Evolutionary conservation across 441 rosid genomes (phyloP).

Genomic region (Heliophila coronopifolia): DNA sequence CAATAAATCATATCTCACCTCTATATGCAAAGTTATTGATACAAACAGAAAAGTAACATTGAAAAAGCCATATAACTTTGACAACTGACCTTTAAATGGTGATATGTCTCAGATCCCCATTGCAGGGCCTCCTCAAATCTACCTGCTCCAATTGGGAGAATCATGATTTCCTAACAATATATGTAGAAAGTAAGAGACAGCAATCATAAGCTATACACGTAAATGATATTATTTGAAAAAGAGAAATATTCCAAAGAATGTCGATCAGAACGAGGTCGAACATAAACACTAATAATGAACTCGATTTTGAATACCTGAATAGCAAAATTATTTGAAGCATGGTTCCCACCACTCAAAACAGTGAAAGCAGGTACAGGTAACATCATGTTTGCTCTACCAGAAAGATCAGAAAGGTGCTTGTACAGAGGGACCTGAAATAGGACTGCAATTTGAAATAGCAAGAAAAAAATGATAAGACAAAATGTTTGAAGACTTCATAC

Average conservation of each 20-base stretch:
- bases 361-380: constrained; percentile 96
- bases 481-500: constrained; percentile 27
- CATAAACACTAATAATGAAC: not conserved
- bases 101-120: constrained; percentile 92
- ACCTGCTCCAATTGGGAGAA: constrained; percentile 84
- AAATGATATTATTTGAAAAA: not conserved
- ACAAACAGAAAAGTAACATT: constrained; percentile 7
- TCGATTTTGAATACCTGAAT: constrained; percentile 49
- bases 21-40: not conserved
- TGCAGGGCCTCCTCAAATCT: constrained; percentile 92
- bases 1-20: constrained; percentile 18
- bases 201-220: not conserved
- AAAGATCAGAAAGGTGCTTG: constrained; percentile 83
- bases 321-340: constrained; percentile 73
- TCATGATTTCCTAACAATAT: constrained; percentile 68
- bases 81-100: constrained; percentile 76
- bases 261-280: constrained; percentile 8
- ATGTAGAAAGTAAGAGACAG: not conserved
- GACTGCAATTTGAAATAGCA: constrained; percentile 7
- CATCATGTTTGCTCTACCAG: constrained; percentile 51
- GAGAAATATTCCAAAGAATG: not conserved
- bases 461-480: not conserved
- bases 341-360: constrained; percentile 86
- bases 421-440: constrained; percentile 70
- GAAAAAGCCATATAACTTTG: constrained; percentile 5